phyloP scores from a whole-genome alignment of 768 basidiomycete species.

The Kockovaella imperatae region DNA sequence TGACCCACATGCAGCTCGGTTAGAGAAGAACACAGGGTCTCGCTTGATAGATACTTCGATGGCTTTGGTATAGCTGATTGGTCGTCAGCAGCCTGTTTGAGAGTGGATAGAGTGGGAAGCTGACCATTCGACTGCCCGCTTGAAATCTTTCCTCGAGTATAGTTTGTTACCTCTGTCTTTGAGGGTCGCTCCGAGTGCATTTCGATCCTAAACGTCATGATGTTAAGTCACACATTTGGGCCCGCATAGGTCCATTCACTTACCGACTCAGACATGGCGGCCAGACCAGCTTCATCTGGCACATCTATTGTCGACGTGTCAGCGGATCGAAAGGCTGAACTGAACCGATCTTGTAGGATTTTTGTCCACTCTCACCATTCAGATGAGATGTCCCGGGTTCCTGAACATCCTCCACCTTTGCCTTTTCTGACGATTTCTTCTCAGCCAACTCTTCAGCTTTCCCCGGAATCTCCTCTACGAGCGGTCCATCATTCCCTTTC shows the following conservation, averaged over 20 bases:
- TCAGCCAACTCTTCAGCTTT: constrained; percentile 3
- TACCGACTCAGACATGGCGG: constrained; percentile 27
- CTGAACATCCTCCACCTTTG: constrained; percentile 12
- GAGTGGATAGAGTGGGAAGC: constrained; percentile 5
- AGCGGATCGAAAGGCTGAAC: neutral
- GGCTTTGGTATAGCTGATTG: constrained; percentile 48
- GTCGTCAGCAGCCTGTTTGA: neutral
- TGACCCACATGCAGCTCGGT: constrained; percentile 84
- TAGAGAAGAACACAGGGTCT: constrained; percentile 91
- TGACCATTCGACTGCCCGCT: constrained; percentile 45
- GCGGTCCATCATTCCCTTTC: constrained; percentile 54
- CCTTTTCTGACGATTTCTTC: constrained; percentile 15
- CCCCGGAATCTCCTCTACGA: constrained; percentile 60
- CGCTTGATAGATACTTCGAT: constrained; percentile 50
- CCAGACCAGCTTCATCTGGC: constrained; percentile 35
- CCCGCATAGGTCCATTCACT: constrained; percentile 28
- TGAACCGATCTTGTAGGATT: neutral
- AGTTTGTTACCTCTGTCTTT: constrained; percentile 50
- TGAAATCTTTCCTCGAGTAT: constrained; percentile 47
- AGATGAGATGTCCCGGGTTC: constrained; percentile 13
- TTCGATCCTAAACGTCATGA: constrained; percentile 10
- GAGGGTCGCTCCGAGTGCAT: constrained; percentile 53
- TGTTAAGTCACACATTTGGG: constrained; percentile 6
- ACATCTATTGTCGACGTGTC: constrained; percentile 15
- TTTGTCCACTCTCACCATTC: constrained; percentile 17